A percentile compares a stretch with the other conserved stretches of the same genome.
These are phyloP conservation scores for Candida endomychidarum DNA, from an alignment of 805 yeast species.

Conservation along the genomic window DNA sequence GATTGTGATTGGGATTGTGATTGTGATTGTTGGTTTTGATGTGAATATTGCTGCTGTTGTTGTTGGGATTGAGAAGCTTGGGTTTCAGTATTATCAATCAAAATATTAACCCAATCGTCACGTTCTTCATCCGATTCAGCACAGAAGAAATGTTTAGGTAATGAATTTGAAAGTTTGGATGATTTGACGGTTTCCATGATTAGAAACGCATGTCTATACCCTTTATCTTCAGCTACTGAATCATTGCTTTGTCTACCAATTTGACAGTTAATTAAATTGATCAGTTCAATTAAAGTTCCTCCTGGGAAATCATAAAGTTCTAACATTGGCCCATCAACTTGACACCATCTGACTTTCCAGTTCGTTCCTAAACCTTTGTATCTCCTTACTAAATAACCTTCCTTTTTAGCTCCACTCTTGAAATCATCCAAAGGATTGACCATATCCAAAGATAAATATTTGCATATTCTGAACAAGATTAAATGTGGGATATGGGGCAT, in stretches of 20 bases:
- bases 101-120: slow-evolving; percentile 62
- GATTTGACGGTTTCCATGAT: slow-evolving; percentile 47
- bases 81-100: slow-evolving; percentile 25
- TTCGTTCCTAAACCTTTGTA: slow-evolving; percentile 60
- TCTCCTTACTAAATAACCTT: slow-evolving; percentile 64
- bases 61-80: too few relatives aligned
- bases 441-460: slow-evolving; percentile 66
- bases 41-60: too few relatives aligned
- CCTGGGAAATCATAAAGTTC: slow-evolving; percentile 58
- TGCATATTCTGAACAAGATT: slow-evolving; percentile 54
- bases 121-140: slow-evolving; percentile 78
- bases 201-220: slow-evolving; percentile 61
- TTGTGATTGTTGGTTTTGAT: background rate
- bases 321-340: slow-evolving; percentile 57
- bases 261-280: slow-evolving; percentile 50
- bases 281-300: slow-evolving; percentile 53
- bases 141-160: slow-evolving; percentile 64
- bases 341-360: slow-evolving; percentile 74
- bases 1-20: background rate
- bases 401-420: slow-evolving; percentile 54
- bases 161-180: slow-evolving; percentile 30
- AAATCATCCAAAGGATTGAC: slow-evolving; percentile 57
- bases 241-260: slow-evolving; percentile 52
- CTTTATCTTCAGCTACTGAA: slow-evolving; percentile 44
- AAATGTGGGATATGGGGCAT: slow-evolving; percentile 59